Conservation (phyloP, 768 basidiomycete genomes). For the Termitomyces sp. region DNA sequence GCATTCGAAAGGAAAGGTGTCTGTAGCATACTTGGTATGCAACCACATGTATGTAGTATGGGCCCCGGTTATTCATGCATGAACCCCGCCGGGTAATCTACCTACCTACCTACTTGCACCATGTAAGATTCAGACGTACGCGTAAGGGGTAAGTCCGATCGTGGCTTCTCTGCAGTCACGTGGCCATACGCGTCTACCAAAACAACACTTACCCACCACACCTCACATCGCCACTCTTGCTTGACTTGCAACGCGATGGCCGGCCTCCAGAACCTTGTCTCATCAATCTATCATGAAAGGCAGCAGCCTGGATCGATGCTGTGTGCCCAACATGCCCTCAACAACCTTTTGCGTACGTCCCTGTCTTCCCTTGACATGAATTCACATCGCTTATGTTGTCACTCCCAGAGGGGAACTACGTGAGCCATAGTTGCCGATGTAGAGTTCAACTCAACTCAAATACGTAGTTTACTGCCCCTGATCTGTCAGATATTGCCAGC, state of each 20-base stretch:
- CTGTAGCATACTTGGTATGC: too few relatives aligned
- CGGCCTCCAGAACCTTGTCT: slow-evolving; percentile 48
- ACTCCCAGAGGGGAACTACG: slow-evolving; percentile 39
- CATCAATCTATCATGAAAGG: slow-evolving; percentile 72
- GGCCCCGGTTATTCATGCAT: too few relatives aligned
- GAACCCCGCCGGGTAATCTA: too few relatives aligned
- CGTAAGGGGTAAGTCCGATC: background rate
- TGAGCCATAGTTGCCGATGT: slow-evolving; percentile 15
- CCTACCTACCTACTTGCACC: too few relatives aligned
- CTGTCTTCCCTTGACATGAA: slow-evolving; percentile 5
- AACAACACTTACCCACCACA: too few relatives aligned
- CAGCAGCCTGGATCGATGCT: slow-evolving; percentile 80
- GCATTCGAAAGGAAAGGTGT: too few relatives aligned
- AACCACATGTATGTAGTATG: too few relatives aligned
- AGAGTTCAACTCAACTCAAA: background rate
- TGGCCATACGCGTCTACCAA: slow-evolving; percentile 9
- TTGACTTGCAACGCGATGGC: slow-evolving; percentile 21
- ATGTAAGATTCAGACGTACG: too few relatives aligned
- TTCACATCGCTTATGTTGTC: slow-evolving; percentile 9
- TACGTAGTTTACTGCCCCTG: slow-evolving; percentile 69
- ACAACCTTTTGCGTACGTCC: slow-evolving; percentile 70
- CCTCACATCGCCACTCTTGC: background rate
- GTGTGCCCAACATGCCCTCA: slow-evolving; percentile 86
- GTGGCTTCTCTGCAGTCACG: background rate
- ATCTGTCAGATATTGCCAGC: slow-evolving; percentile 73